phyloP scores from a whole-genome alignment of 495 filamentous ascomycete genomes.

The Lepidopterella palustris region DNA sequence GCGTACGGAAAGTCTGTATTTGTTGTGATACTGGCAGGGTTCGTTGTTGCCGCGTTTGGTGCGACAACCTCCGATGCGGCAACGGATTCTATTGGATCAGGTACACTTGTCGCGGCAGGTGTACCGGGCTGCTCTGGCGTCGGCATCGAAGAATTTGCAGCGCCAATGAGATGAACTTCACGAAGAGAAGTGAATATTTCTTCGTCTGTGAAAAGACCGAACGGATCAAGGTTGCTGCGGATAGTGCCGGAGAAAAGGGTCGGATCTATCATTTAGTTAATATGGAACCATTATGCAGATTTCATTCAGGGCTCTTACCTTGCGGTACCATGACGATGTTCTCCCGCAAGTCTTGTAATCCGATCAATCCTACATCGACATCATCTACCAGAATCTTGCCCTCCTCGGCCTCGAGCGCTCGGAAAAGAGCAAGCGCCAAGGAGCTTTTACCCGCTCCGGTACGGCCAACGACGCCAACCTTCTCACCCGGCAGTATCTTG shows the following conservation, averaged over 20 bases:
- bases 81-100: conserved; percentile 13
- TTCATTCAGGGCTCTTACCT: conserved; percentile 28
- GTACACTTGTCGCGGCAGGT: conserved; percentile 11
- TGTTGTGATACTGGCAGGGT: conserved; percentile 21
- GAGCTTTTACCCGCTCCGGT: conserved; percentile 98
- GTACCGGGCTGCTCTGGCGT: conserved; percentile 33
- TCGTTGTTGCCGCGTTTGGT: conserved; percentile 20
- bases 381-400: conserved; percentile 88
- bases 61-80: conserved; percentile 10
- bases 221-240: conserved; percentile 91
- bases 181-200: conserved; percentile 83
- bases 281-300: neutral
- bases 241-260: conserved; percentile 96
- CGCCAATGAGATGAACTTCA: conserved; percentile 82
- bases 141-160: conserved; percentile 45
- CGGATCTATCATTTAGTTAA: conserved; percentile 51
- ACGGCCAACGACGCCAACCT: conserved; percentile 92
- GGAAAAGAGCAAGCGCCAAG: conserved; percentile 89
- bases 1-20: conserved; percentile 4
- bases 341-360: conserved; percentile 84
- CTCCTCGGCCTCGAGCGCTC: conserved; percentile 86
- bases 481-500: conserved; percentile 78
- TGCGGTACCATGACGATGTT: conserved; percentile 97
- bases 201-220: conserved; percentile 82
- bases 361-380: conserved; percentile 81